A percentile compares a stretch with the other conserved stretches of the same genome.
These are phyloP conservation scores for Podila clonocystis DNA, from an alignment of 192 early-diverging fungal genomes.

Conservation along the genomic window DNA sequence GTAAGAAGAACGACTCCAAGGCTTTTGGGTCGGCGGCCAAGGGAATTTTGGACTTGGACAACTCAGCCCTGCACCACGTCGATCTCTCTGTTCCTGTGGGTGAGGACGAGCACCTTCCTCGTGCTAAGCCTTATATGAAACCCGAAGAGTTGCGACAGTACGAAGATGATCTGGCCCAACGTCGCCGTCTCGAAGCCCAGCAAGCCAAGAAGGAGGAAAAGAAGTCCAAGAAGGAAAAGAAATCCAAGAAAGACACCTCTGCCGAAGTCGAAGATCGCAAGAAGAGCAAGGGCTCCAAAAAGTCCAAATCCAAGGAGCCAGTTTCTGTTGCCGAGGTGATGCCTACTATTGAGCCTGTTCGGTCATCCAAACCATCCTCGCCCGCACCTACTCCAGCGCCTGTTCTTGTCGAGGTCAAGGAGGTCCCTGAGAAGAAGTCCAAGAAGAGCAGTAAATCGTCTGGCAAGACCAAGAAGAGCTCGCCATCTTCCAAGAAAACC, in stretches of 20 bases:
- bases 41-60: conserved; percentile 55
- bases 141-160: conserved; percentile 62
- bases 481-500: conserved; percentile 14
- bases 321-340: conserved; percentile 4
- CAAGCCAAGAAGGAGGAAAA: conserved; percentile 46
- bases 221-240: conserved; percentile 55
- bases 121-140: conserved; percentile 58
- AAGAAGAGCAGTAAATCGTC: conserved; percentile 1
- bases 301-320: conserved; percentile 41
- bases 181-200: conserved; percentile 34
- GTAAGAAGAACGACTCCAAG: conserved; percentile 1
- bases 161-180: conserved; percentile 56
- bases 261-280: conserved; percentile 22
- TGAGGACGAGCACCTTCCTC: conserved; percentile 64
- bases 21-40: not conserved
- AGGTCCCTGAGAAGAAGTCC: conserved; percentile 7
- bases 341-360: conserved; percentile 12
- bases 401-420: not conserved
- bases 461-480: conserved; percentile 19
- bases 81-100: conserved; percentile 66
- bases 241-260: conserved; percentile 39
- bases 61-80: conserved; percentile 53
- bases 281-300: conserved; percentile 53
- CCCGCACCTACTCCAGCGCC: conserved; percentile 6
- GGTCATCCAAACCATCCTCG: conserved; percentile 4